A percentile compares a stretch with the other conserved stretches of the same genome.
Evolutionary conservation across 2,329 filamentous ascomycete species (phyloP).

Genomic region (Ceratocystis cubensis): DNA sequence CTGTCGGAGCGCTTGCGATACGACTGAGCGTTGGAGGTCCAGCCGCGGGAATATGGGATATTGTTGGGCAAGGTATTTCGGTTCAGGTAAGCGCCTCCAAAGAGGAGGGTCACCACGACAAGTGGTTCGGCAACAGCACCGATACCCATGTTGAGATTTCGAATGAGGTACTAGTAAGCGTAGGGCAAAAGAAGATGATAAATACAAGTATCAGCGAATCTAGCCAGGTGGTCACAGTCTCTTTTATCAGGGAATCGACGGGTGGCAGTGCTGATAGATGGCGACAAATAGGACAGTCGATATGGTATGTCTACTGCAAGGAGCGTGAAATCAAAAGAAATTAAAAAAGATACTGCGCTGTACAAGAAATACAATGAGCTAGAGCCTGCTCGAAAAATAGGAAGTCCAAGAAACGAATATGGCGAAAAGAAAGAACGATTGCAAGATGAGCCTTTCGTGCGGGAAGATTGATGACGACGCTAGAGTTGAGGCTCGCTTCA

Average conservation of each 20-base stretch:
- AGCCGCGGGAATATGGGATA: conserved; percentile 20
- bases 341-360: conserved; percentile 9
- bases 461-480: background rate
- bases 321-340: background rate
- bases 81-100: conserved; percentile 35
- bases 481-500: background rate
- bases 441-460: background rate
- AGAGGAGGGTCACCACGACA: conserved; percentile 33
- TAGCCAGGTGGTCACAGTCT: background rate
- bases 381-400: conserved; percentile 7
- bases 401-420: background rate
- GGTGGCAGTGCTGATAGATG: background rate
- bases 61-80: conserved; percentile 27
- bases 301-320: background rate
- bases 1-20: conserved; percentile 22
- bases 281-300: background rate
- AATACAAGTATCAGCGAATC: background rate
- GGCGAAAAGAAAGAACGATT: background rate
- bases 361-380: conserved; percentile 7
- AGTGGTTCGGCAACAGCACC: conserved; percentile 34
- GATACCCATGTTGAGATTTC: conserved; percentile 28
- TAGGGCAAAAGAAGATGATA: background rate
- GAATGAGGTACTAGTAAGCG: background rate
- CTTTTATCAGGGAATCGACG: background rate
- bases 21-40: conserved; percentile 18